A percentile compares a stretch with the other conserved stretches of the same genome.
phyloP scores from a whole-genome alignment of 768 basidiomycete species.

The Tylopilus plumbeoviolaceoides region DNA sequence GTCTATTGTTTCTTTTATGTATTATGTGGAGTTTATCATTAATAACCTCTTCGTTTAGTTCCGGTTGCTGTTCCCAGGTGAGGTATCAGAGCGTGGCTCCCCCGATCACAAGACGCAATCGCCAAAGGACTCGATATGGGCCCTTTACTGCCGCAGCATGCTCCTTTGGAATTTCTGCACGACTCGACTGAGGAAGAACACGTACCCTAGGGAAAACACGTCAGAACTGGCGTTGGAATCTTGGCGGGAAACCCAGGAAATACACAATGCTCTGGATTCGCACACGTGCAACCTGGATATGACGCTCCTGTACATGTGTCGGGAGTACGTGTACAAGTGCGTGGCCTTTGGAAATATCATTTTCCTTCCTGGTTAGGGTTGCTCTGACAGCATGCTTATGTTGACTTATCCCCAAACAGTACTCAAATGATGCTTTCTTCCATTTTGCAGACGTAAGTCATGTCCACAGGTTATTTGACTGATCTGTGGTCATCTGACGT shows the following conservation, averaged over 20 bases:
- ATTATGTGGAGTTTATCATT: slow-evolving; percentile 5
- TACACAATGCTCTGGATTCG: slow-evolving; percentile 62
- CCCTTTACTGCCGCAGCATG: slow-evolving; percentile 77
- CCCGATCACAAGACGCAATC: slow-evolving; percentile 43
- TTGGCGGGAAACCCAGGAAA: slow-evolving; percentile 60
- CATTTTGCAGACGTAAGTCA: slow-evolving; percentile 58
- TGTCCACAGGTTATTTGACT: not conserved
- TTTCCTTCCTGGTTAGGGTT: slow-evolving; percentile 8
- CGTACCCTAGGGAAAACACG: slow-evolving; percentile 46
- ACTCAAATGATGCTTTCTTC: slow-evolving; percentile 63
- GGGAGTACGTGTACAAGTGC: slow-evolving; percentile 74
- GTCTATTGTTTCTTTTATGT: slow-evolving; percentile 23
- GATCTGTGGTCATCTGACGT: slow-evolving; percentile 5
- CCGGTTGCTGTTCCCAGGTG: slow-evolving; percentile 70
- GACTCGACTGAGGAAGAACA: slow-evolving; percentile 44
- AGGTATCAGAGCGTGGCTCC: slow-evolving; percentile 52
- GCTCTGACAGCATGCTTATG: slow-evolving; percentile 13
- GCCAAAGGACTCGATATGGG: slow-evolving; percentile 78
- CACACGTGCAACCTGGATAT: slow-evolving; percentile 73
- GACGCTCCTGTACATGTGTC: slow-evolving; percentile 57
- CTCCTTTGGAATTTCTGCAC: slow-evolving; percentile 71
- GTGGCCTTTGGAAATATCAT: slow-evolving; percentile 25
- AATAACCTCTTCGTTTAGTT: slow-evolving; percentile 15
- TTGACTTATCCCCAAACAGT: slow-evolving; percentile 33
- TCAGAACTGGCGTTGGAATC: slow-evolving; percentile 58